Conservation (phyloP, 768 basidiomycete species). For the Suillus discolor region DNA sequence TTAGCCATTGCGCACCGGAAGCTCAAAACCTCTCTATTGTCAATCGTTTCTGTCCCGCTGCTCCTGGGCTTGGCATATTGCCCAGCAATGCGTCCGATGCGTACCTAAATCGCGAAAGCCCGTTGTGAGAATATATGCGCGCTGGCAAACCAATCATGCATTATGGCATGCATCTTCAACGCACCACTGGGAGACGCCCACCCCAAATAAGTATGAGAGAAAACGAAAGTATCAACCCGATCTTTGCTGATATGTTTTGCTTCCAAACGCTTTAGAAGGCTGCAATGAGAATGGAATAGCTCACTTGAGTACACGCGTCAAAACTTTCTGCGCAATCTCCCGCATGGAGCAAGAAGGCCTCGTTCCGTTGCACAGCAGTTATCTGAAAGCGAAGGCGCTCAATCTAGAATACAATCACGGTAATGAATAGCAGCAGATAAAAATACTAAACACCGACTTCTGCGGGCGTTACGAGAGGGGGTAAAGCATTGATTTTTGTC, state of each 20-base stretch:
- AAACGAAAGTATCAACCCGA: constrained; percentile 92
- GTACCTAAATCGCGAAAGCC: constrained; percentile 46
- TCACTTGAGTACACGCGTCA: constrained; percentile 84
- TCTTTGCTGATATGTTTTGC: constrained; percentile 87
- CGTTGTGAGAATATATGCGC: constrained; percentile 12
- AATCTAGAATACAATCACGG: constrained; percentile 48
- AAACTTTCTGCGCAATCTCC: constrained; percentile 99
- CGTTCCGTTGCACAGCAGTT: constrained; percentile 75
- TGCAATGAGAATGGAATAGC: constrained; percentile 26
- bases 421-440: constrained; percentile 29
- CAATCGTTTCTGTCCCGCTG: constrained; percentile 77
- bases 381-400: constrained; percentile 84
- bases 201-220: constrained; percentile 96
- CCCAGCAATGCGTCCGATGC: constrained; percentile 91
- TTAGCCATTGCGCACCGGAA: constrained; percentile 62
- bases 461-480: constrained; percentile 89
- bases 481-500: constrained; percentile 73
- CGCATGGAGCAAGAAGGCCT: constrained; percentile 94
- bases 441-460: constrained; percentile 64
- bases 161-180: constrained; percentile 25
- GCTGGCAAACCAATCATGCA: not conserved
- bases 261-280: constrained; percentile 31
- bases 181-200: constrained; percentile 87
- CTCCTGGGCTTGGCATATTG: constrained; percentile 96
- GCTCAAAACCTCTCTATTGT: constrained; percentile 75